These are phyloP conservation scores for Taphrina deformans DNA, from an alignment of 1,139 yeast genomes.

Conservation along the genomic window DNA sequence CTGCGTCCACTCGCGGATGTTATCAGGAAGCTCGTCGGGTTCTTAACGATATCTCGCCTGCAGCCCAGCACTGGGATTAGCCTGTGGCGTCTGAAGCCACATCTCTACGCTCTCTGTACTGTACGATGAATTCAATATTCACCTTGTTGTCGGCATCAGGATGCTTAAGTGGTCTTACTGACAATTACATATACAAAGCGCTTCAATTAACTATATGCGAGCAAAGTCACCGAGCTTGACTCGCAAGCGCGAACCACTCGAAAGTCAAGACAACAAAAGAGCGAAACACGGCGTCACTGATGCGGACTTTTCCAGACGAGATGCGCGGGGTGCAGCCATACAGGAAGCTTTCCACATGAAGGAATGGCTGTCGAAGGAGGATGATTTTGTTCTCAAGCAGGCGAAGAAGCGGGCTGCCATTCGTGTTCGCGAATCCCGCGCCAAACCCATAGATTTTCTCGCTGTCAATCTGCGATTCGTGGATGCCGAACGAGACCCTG, in stretches of 20 bases:
- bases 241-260: constrained; percentile 5
- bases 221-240: background rate
- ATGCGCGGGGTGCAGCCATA: constrained; percentile 29
- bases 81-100: background rate
- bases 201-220: background rate
- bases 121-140: background rate
- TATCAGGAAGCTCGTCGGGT: background rate
- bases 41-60: background rate
- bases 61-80: background rate
- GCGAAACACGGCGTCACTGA: background rate
- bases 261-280: constrained; percentile 13
- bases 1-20: no score
- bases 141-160: no score
- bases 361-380: constrained; percentile 46
- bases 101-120: background rate
- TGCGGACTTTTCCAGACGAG: constrained; percentile 4
- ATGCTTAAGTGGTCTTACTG: background rate
- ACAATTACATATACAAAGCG: background rate
- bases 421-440: constrained; percentile 44
- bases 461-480: constrained; percentile 41
- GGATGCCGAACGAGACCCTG: constrained; percentile 38
- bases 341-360: constrained; percentile 27
- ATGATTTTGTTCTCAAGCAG: constrained; percentile 45
- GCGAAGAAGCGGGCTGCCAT: constrained; percentile 44
- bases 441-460: constrained; percentile 43